Evolutionary conservation across 2,329 filamentous ascomycete species (phyloP), one percentile per base, ranked within the genome.

Genomic region (Alternaria atra): DNA sequence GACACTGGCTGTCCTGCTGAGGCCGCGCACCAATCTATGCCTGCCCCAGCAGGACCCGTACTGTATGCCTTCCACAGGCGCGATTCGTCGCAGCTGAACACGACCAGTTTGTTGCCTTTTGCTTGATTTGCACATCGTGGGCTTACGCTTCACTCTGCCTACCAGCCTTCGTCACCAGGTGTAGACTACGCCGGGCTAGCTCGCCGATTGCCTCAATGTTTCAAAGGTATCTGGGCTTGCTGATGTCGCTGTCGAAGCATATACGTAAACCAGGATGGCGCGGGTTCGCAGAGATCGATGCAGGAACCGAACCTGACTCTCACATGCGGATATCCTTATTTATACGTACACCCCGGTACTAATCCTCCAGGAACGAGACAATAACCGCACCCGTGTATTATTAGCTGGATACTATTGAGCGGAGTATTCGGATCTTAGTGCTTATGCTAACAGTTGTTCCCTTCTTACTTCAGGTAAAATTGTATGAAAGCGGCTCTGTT

Each of bases 361-460:
- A 70, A 75, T 75, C 70, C 64, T 64, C 67, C 64, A 70, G 61
- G 63, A 62, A 70, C 61, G 40, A 32, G 42, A 48, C 13, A 47
- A 43, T 56, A 61, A 58, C 37, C 55, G 63, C 60, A 68, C 52
- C 42, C 61, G 48, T 58, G 56, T 63, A 66, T 62, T 63, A 56
- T 60, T 68, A 73, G 72, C 72, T 74, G 70, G 73, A 52, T 58
- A 37, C 39, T 69, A 64, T 65, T 64, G 53, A 71, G 64, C 67
- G 72, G 68, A 52, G 57, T 63, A 65, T 59, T 43, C 59, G 32
- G 42, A 60, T 59, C 64, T 66, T 77, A 77, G 74, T 71, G 74
- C 75, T 77, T 76, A 76, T 73, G 67, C 68, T 59, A 75, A 74
- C 69, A 64, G 67, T 65, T 68, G 64, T 72, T 65, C 67, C 70